phyloP scores from a whole-genome alignment of 2,329 filamentous ascomycete species.

The Knoxdaviesia proteae region DNA sequence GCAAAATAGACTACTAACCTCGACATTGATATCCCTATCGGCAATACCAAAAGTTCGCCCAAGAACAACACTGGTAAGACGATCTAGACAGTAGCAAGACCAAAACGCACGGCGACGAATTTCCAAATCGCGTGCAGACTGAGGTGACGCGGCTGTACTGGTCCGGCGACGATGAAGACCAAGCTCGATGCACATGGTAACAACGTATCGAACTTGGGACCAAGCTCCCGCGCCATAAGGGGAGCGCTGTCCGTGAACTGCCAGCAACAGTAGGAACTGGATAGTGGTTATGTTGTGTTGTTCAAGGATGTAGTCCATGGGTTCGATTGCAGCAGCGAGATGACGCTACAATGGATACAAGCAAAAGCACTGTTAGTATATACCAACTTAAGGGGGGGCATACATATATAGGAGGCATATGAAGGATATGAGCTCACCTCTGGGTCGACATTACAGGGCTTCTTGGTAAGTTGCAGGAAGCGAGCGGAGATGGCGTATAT shows the following conservation, averaged over 20 bases:
- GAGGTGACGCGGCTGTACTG: neutral
- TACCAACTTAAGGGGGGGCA: neutral
- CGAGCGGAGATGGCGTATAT: constrained; percentile 10
- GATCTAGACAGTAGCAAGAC: constrained; percentile 14
- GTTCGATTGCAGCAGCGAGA: constrained; percentile 11
- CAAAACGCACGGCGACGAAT: constrained; percentile 14
- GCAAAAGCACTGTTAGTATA: too few species aligned
- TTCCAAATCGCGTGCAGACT: constrained; percentile 6
- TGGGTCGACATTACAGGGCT: constrained; percentile 9
- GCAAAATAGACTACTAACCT: neutral
- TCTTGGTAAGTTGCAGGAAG: constrained; percentile 9
- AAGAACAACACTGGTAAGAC: constrained; percentile 13
- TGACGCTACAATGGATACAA: constrained; percentile 5
- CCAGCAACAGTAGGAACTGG: constrained; percentile 13
- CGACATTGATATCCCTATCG: constrained; percentile 13
- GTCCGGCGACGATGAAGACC: constrained; percentile 11
- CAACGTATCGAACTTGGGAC: constrained; percentile 13
- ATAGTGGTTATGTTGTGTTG: constrained; percentile 13
- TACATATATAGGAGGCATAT: neutral
- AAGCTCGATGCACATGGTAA: constrained; percentile 12
- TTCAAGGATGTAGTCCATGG: constrained; percentile 13
- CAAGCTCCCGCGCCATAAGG: constrained; percentile 15
- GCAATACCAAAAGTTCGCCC: constrained; percentile 15
- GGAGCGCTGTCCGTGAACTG: constrained; percentile 13
- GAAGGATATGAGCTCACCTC: constrained; percentile 2